Percentiles rank a stretch among this genome's conserved stretches.
phyloP scores from a whole-genome alignment of 2,329 filamentous ascomycete species.

The Colletotrichum sublineola region DNA sequence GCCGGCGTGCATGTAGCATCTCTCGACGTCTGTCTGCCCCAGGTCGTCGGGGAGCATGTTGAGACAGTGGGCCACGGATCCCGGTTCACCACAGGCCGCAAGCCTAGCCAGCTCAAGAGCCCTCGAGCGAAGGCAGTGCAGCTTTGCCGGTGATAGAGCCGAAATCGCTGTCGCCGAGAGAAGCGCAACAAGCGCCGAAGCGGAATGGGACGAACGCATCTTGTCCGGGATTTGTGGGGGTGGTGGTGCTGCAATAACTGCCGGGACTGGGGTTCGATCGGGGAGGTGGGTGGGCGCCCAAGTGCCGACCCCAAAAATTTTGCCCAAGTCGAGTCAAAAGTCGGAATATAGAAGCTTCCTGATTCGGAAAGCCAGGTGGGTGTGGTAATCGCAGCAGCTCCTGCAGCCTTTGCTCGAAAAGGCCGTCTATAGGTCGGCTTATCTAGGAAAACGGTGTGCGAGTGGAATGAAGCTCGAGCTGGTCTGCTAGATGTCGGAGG shows the following conservation, averaged over 20 bases:
- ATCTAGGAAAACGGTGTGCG: not conserved
- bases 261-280: slow-evolving; percentile 26
- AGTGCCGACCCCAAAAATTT: slow-evolving; percentile 13
- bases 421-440: not conserved
- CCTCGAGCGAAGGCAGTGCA: slow-evolving; percentile 57
- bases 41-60: slow-evolving; percentile 48
- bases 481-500: not conserved
- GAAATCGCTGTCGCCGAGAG: slow-evolving; percentile 48
- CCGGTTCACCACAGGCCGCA: slow-evolving; percentile 60
- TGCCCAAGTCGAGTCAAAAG: slow-evolving; percentile 4
- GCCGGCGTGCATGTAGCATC: slow-evolving; percentile 53
- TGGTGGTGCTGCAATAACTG: slow-evolving; percentile 4
- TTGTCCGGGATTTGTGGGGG: slow-evolving; percentile 36
- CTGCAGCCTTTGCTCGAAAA: not conserved
- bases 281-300: slow-evolving; percentile 19
- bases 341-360: slow-evolving; percentile 27
- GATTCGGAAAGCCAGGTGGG: slow-evolving; percentile 14
- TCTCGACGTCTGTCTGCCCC: slow-evolving; percentile 52
- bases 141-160: slow-evolving; percentile 47
- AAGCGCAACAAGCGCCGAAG: slow-evolving; percentile 35
- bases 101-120: slow-evolving; percentile 55
- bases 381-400: not conserved
- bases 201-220: slow-evolving; percentile 34
- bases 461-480: not conserved
- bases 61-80: slow-evolving; percentile 60